phyloP scores from a whole-genome alignment of 306 rosid species.

The Inga laurina region DNA sequence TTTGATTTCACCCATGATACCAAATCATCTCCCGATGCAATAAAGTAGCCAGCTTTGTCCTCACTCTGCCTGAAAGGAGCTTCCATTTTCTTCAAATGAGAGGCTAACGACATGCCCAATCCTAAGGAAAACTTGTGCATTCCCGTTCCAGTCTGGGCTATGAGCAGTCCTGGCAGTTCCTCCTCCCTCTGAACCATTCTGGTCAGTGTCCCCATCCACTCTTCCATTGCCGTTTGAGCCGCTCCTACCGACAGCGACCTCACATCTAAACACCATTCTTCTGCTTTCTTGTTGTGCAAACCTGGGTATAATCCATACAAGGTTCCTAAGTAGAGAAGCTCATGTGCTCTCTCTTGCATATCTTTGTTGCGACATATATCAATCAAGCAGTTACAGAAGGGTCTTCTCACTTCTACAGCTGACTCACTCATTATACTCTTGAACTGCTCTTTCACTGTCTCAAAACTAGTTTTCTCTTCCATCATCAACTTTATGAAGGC shows the following conservation, averaged over 20 bases:
- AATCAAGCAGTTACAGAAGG: slow-evolving; percentile 93
- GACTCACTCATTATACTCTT: slow-evolving; percentile 56
- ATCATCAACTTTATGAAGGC: slow-evolving; percentile 52
- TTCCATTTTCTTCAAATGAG: slow-evolving; percentile 72
- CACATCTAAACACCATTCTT: slow-evolving; percentile 88
- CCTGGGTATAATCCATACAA: slow-evolving; percentile 83
- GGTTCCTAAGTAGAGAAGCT: slow-evolving; percentile 89
- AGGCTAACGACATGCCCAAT: slow-evolving; percentile 69
- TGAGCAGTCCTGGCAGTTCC: slow-evolving; percentile 58
- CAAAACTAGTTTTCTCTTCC: slow-evolving; percentile 58
- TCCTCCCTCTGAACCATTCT: slow-evolving; percentile 66
- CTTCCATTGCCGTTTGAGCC: slow-evolving; percentile 86
- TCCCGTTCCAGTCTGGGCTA: slow-evolving; percentile 86
- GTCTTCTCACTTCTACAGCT: slow-evolving; percentile 69
- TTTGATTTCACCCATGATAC: slow-evolving; percentile 78
- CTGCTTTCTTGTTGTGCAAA: slow-evolving; percentile 66
- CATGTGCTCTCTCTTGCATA: slow-evolving; percentile 76
- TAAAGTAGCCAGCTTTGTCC: slow-evolving; percentile 70
- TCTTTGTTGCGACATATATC: slow-evolving; percentile 78
- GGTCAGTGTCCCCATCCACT: slow-evolving; percentile 85
- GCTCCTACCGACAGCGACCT: slow-evolving; percentile 87
- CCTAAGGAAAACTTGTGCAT: slow-evolving; percentile 85
- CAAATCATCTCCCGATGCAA: slow-evolving; percentile 77
- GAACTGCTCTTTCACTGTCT: slow-evolving; percentile 67
- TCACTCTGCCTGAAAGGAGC: slow-evolving; percentile 78